Conservation (phyloP, 2,329 filamentous ascomycete species). For the Trichoderma guizhouense region DNA sequence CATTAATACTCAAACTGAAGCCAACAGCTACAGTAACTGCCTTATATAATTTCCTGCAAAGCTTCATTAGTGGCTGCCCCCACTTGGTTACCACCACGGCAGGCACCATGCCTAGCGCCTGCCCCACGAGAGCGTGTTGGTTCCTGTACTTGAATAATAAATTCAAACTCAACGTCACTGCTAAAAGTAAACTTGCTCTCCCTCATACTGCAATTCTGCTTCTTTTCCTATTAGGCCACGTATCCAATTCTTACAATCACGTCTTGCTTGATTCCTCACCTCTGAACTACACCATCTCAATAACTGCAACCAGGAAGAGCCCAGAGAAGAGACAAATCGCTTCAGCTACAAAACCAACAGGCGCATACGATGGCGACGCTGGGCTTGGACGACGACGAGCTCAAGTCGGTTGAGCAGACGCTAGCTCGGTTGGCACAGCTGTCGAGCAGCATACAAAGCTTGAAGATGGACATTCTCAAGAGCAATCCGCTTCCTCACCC, state of each 20-base stretch:
- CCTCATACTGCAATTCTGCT: background rate
- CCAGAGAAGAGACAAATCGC: background rate
- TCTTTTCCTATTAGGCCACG: background rate
- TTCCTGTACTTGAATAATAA: background rate
- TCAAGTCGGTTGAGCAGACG: conserved; percentile 68
- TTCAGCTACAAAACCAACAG: background rate
- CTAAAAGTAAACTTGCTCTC: background rate
- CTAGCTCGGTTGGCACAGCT: conserved; percentile 67
- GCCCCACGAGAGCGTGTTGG: background rate
- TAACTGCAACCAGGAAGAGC: background rate
- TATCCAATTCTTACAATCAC: background rate
- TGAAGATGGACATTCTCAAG: conserved; percentile 58
- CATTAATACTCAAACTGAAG: background rate
- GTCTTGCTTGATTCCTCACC: background rate
- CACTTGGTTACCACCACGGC: background rate
- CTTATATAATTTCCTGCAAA: background rate
- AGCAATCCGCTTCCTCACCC: conserved; percentile 65
- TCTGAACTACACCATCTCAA: background rate
- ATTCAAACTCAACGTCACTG: background rate
- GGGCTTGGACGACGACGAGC: conserved; percentile 55
- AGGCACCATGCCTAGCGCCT: background rate
- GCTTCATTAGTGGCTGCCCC: background rate
- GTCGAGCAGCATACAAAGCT: conserved; percentile 62
- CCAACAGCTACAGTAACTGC: too few relatives aligned
- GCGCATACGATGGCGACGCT: conserved; percentile 39